Percentiles rank a stretch among this genome's conserved stretches.
Evolutionary conservation across 2,329 filamentous ascomycete species (phyloP).

Genomic region (Neocatenulostroma microsporum): DNA sequence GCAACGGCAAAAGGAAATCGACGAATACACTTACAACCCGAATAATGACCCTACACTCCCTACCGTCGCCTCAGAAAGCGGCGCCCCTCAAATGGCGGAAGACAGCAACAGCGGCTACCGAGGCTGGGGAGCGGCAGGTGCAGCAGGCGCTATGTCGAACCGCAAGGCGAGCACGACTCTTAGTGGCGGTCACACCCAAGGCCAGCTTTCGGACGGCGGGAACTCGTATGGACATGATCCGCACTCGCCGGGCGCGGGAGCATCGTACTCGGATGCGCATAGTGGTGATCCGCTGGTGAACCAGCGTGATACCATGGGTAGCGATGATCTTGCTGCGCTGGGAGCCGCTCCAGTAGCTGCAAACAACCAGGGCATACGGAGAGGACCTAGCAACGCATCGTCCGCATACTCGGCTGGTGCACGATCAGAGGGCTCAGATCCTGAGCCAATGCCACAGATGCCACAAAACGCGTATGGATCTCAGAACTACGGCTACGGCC

Average conservation of each 20-base stretch:
- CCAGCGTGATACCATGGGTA: conserved; percentile 51
- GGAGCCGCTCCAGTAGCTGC: conserved; percentile 58
- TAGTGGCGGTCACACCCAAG: conserved; percentile 56
- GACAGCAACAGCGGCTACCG: conserved; percentile 74
- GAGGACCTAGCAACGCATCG: conserved; percentile 90
- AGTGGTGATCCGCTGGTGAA: conserved; percentile 53
- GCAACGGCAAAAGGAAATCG: conserved; percentile 85
- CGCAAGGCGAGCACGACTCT: conserved; percentile 85
- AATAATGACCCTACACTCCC: conserved; percentile 83
- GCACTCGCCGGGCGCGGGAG: conserved; percentile 50
- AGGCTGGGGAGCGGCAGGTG: conserved; percentile 80
- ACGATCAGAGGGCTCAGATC: conserved; percentile 58
- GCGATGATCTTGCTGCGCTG: conserved; percentile 75
- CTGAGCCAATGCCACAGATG: conserved; percentile 11
- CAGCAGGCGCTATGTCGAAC: conserved; percentile 29
- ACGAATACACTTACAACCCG: conserved; percentile 97
- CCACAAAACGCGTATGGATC: conserved; percentile 21
- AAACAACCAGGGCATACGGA: conserved; percentile 59
- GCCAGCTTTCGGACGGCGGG: conserved; percentile 59
- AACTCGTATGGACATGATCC: conserved; percentile 40
- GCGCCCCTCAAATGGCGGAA: conserved; percentile 63
- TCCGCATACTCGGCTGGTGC: conserved; percentile 84
- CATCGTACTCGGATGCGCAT: conserved; percentile 41
- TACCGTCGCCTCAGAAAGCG: conserved; percentile 45
- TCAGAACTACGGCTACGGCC: conserved; percentile 46